Evolutionary conservation across 768 basidiomycete genomes (phyloP), one percentile per base, ranked within the genome.

Genomic region (Hericium rajendrae): DNA sequence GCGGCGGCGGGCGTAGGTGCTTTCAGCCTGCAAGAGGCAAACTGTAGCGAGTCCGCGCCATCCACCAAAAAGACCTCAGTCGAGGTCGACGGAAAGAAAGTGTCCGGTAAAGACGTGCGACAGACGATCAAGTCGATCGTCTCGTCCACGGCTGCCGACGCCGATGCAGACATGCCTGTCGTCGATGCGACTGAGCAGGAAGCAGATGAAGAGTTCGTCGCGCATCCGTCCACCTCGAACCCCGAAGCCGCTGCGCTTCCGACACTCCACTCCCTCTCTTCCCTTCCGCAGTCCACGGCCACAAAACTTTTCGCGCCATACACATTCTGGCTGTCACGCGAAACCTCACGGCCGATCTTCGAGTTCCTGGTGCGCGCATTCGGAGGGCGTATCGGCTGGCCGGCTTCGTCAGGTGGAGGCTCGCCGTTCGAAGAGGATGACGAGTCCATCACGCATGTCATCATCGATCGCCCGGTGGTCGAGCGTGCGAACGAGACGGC

Each of bases 351-450:
- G 16, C 77, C 88, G 16, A 85, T 97, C 58, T 93, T 97, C 73
- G 97, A 98, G 71, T 97, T 99, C 70, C 74, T 95, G 60, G 79
- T 97, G 46, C 86, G 92, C 18, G 86, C 90, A 13, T 93, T 93
- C 69, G 95, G 94, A 48, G 97, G 94, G 22, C 82, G 84, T 49
- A 84, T 97, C 64, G 91, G 95, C 46, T 97, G 94, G 94, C 83
- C 91, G 40, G 64, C 78, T 38, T 84, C 90, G 4, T 85, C 86
- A 48, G 94, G 92, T 37, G 76, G 80, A 57, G 91, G 91, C 20
- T 93, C 92, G 3, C 86, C 90, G 0, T 77, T 86, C 64, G 78
- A 83, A 37, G 90, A 91, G 71, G 73, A 72, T 51, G 92, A 97
- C 67, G 78, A 84, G 43, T 80, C 80, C 12, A 94, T 99, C 55